Base-by-base conservation (phyloP, 345 rosid species). In the Arabidopsis suecica region DNA sequence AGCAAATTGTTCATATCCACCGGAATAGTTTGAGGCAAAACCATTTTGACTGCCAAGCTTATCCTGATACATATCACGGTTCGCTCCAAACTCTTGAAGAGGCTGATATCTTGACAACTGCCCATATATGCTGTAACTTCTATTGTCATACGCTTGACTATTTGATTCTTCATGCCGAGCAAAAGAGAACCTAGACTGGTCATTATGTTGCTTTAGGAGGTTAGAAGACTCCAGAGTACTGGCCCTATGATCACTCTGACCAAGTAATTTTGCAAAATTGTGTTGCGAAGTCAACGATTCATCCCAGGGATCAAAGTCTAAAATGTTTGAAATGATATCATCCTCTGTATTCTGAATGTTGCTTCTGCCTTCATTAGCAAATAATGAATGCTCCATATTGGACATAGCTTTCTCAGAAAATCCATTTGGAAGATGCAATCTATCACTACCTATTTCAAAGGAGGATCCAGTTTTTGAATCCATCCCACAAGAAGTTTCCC, bases 231-330 rank as follows among this genome's bases (percentile, higher is more conserved):
- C 81, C 45, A 79, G 79, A 34, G 88, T 76, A 70, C 80, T 84
- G 37, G 85, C 65, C 28, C 80, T 84, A 49, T 72, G 80, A 50
- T 88, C 89, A 40, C 75, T 68, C 58, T 88, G 89, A 53, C 87
- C 84, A 70, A 90, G 76, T 64, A 91, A 75, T 54, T 86, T 82
- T 2, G 86, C 86, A 69, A 94, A 83, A 83, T 84, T 83, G 70
- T 84, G 90, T 56, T 96, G 86, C 1, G 91, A 87, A 50, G 86
- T 78, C 59, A 87, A 68, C 4, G 96, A 78, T 32, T 91, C 90
- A 82, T 88, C 91, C 98, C 96, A 93, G 9, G 89, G 63, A 73
- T 88, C 96, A 59, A 85, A 82, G 71, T 91, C 97, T 68, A 94
- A 82, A 49, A 91, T 88, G 71, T 87, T 84, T 54, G 98, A 89